Base-by-base conservation (phyloP, 2,329 filamentous ascomycete species). In the Rachicladosporium sp. region DNA sequence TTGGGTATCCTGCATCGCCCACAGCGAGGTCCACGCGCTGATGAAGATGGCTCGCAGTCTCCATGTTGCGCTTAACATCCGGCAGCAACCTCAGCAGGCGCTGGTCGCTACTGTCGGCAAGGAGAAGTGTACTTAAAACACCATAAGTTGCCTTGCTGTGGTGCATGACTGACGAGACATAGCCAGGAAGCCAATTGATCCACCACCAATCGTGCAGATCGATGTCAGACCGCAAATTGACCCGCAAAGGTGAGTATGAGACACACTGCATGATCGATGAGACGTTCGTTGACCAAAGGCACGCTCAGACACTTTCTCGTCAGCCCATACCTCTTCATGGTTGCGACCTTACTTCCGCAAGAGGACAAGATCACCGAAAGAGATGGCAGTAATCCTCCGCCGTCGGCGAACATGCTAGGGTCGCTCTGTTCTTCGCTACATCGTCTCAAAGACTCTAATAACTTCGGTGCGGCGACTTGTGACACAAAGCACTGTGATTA, bases 181-280 rank as follows among this genome's bases (percentile, higher is more conserved):
- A 83, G 82, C 84, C 54, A 79, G 86, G 49, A 93, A 93, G 60
- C 84, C 86, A 6, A 76, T 94, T 53, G 86, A 94, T 57, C 86
- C 88, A 37, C 86, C 86, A 9, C 86, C 86, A 31, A 83, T 93
- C 50, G 68, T 93, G 34, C 78, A 89, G 62, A 70, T 93, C 35
- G 61, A 63, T 59, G 73, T 78, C 41, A 36, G 74, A 76, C 55
- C 67, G 71, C 11, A 62, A 36, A 31, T 41, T 10, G 42, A 43
- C 34, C 33, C 38, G 23, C 33, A 19, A 31, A 41, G 39, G 42
- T 43, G 12, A 8, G 41, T 40, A 29, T 33, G 15, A 19, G 15
- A 23, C 39, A 19, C 35, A 23, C 9, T n/a, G 15, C 4, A 12
- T n/a, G 13, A 9, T 10, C 15, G 15, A 19, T 19, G 15, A 19